Conservation (phyloP, 2,329 filamentous ascomycete genomes). For the Sporothrix globosa region DNA sequence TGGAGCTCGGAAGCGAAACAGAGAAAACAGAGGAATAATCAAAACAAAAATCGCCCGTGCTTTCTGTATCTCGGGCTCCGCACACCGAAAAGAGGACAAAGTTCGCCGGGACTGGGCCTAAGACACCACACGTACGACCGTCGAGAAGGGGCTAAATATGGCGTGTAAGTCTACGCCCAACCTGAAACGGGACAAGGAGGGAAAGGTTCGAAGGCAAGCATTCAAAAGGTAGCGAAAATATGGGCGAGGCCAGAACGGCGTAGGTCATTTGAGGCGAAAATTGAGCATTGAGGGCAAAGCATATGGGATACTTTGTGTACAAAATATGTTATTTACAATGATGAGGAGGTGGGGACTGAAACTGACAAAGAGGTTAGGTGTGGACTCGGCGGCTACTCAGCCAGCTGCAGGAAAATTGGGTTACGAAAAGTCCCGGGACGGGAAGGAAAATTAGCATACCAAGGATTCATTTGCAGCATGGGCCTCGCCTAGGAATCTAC, state of each 20-base stretch:
- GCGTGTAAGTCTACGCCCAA: not conserved
- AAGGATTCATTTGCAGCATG: not conserved
- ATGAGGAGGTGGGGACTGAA: constrained; percentile 1
- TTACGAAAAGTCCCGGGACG: constrained; percentile 2
- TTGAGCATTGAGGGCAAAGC: not conserved
- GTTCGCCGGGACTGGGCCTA: not conserved
- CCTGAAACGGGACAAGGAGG: not conserved
- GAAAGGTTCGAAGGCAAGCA: not conserved
- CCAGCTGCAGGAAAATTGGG: not conserved
- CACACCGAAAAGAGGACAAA: constrained; percentile 16
- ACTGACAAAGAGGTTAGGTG: not conserved
- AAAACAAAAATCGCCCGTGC: not conserved
- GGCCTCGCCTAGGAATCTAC: not conserved
- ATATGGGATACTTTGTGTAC: not conserved
- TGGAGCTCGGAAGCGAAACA: not conserved
- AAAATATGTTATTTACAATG: too few relatives aligned
- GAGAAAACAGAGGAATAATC: not conserved
- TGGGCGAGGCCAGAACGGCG: not conserved
- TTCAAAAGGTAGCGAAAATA: not conserved
- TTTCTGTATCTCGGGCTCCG: constrained; percentile 6
- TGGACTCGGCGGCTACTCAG: not conserved
- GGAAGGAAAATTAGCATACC: not conserved
- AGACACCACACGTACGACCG: not conserved
- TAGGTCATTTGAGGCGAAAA: not conserved
- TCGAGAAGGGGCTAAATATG: not conserved